Evolutionary conservation across 495 filamentous ascomycete species (phyloP).

Genomic region (Tetracladium setigerum): DNA sequence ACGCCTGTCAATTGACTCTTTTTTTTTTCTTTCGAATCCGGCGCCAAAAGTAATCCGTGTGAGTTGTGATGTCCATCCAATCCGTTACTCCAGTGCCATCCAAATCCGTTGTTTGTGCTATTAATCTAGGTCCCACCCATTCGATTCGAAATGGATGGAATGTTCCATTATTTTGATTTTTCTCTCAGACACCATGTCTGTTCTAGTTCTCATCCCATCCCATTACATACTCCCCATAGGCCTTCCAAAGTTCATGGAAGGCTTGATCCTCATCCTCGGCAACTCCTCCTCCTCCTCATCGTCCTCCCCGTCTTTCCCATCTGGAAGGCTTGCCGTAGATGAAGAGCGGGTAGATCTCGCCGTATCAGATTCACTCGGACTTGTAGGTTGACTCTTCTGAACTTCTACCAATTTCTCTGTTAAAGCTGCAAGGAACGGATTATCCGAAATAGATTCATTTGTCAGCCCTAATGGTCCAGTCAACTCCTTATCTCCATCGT

Average conservation of each 20-base stretch:
- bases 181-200: no score
- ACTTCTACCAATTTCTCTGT: slow-evolving; percentile 19
- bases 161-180: no score
- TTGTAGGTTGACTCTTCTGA: slow-evolving; percentile 6
- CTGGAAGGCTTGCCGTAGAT: neutral
- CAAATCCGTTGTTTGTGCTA: no score
- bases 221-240: slow-evolving; percentile 20
- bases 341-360: neutral
- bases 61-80: no score
- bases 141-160: no score
- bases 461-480: slow-evolving; percentile 16
- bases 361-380: slow-evolving; percentile 13
- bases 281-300: slow-evolving; percentile 13
- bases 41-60: no score
- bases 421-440: slow-evolving; percentile 15
- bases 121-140: no score
- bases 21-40: no score
- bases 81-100: no score
- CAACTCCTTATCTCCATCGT: slow-evolving; percentile 16
- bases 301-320: neutral
- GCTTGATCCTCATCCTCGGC: slow-evolving; percentile 15
- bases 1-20: no score
- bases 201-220: no score
- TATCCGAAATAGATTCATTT: slow-evolving; percentile 11
- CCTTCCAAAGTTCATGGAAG: slow-evolving; percentile 22